phyloP scores from a whole-genome alignment of 2,329 filamentous ascomycete genomes.

The Huntiella bhutanensis region DNA sequence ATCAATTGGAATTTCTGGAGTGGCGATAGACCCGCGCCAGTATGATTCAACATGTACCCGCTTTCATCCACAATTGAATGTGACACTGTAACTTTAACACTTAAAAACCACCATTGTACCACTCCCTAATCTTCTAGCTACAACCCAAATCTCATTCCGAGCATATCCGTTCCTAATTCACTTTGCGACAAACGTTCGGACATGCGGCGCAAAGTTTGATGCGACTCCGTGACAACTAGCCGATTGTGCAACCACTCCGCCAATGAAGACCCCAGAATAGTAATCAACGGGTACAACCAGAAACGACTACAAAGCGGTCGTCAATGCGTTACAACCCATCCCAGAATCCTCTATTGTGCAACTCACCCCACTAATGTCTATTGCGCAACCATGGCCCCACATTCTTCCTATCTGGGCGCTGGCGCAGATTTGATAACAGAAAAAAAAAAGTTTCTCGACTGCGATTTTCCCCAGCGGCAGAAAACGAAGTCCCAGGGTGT shows the following conservation, averaged over 20 bases:
- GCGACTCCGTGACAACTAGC: neutral
- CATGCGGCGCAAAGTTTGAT: conserved; percentile 1
- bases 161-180: neutral
- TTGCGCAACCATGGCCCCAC: no score
- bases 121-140: no score
- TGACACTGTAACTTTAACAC: neutral
- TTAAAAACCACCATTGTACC: no score
- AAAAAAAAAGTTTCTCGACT: conserved; percentile 11
- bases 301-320: neutral
- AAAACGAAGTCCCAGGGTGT: neutral
- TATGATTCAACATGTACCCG: conserved; percentile 1
- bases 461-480: neutral
- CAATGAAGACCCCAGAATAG: conserved; percentile 3
- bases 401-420: conserved; percentile 8
- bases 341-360: conserved; percentile 5
- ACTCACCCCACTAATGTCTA: conserved; percentile 10
- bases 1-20: conserved; percentile 11
- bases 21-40: conserved; percentile 9
- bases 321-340: neutral
- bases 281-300: neutral
- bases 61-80: neutral
- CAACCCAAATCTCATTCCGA: no score
- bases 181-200: neutral
- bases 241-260: neutral
- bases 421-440: conserved; percentile 11